Evolutionary conservation across 768 basidiomycete genomes (phyloP).

Genomic region (Lactarius quietus): DNA sequence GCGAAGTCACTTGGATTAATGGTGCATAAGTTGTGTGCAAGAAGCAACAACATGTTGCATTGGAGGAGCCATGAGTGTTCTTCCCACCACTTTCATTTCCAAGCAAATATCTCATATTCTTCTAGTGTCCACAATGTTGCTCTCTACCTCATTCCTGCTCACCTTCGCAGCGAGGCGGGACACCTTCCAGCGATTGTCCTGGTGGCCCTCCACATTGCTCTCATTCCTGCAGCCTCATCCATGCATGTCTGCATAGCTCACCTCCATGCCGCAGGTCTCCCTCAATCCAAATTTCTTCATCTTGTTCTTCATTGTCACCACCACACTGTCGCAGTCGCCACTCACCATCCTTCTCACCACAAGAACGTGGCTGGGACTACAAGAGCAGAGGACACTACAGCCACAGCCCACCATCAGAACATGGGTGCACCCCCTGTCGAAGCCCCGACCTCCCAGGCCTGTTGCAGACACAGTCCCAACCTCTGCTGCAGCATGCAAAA

Average conservation of each 20-base stretch:
- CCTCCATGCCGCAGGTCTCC: slow-evolving; percentile 28
- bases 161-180: slow-evolving; percentile 29
- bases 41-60: no score
- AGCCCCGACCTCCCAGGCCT: slow-evolving; percentile 37
- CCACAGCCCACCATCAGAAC: slow-evolving; percentile 48
- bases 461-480: slow-evolving; percentile 46
- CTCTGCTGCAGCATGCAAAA: slow-evolving; percentile 29
- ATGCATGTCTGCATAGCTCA: slow-evolving; percentile 19
- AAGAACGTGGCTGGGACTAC: slow-evolving; percentile 32
- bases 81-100: slow-evolving; percentile 19
- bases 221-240: slow-evolving; percentile 28
- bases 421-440: slow-evolving; percentile 35
- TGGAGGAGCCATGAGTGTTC: slow-evolving; percentile 50
- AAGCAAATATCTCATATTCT: slow-evolving; percentile 25
- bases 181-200: slow-evolving; percentile 37
- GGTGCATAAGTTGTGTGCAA: no score
- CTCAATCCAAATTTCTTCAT: slow-evolving; percentile 16
- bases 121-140: slow-evolving; percentile 39
- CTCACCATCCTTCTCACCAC: slow-evolving; percentile 50
- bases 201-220: slow-evolving; percentile 38
- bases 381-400: slow-evolving; percentile 36
- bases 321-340: slow-evolving; percentile 38
- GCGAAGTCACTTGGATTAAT: no score
- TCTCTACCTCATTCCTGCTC: slow-evolving; percentile 40
- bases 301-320: slow-evolving; percentile 25